Evolutionary conservation across 208 protist species (phyloP).

Genomic region (Strigomonas culicis): DNA sequence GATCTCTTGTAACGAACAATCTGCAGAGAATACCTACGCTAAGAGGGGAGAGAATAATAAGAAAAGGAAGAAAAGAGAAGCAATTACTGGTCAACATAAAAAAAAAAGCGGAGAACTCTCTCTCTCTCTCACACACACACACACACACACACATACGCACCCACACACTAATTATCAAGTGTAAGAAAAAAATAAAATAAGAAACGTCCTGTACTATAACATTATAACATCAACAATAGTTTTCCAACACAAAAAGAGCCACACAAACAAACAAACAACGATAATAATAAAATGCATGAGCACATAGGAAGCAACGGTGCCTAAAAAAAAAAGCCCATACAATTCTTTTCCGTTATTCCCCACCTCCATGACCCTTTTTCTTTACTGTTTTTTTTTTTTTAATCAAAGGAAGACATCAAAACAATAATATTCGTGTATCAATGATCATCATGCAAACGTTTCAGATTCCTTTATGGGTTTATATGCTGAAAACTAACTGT

Average conservation of each 20-base stretch:
- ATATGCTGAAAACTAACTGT: too few relatives aligned
- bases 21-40: neutral
- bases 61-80: too few relatives aligned
- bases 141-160: too few relatives aligned
- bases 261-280: neutral
- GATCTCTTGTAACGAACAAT: too few relatives aligned
- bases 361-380: neutral
- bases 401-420: too few relatives aligned
- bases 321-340: neutral
- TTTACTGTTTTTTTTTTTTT: neutral
- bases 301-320: neutral
- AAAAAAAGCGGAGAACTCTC: too few relatives aligned
- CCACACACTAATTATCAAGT: neutral
- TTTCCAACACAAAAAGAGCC: neutral
- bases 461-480: too few relatives aligned
- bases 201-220: neutral
- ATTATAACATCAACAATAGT: conserved; percentile 1
- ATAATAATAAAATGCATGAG: conserved; percentile 8
- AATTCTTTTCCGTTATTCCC: neutral
- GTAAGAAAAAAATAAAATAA: neutral
- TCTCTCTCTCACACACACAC: too few relatives aligned
- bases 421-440: too few relatives aligned
- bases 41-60: too few relatives aligned
- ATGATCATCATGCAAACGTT: too few relatives aligned
- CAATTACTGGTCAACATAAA: too few relatives aligned